phyloP scores from a whole-genome alignment of 2,329 filamentous ascomycete species.

The Setomelanomma holmii region DNA sequence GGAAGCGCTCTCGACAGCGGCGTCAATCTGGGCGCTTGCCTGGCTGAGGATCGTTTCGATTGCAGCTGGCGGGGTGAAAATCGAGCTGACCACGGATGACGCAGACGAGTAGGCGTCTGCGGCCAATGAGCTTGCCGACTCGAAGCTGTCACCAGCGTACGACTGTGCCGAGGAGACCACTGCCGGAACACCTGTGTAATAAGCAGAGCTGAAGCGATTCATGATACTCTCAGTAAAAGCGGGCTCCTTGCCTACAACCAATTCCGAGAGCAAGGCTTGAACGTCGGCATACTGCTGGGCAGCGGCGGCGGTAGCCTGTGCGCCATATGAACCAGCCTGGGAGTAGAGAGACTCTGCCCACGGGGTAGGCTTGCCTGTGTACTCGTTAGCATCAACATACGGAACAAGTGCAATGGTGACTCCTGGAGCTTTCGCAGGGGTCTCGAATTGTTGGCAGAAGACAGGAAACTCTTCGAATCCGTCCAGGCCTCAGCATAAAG shows the following conservation, averaged over 20 bases:
- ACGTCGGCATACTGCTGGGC: constrained; percentile 73
- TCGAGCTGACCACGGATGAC: constrained; percentile 54
- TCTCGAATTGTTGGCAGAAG: no score
- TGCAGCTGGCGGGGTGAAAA: constrained; percentile 65
- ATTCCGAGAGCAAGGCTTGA: constrained; percentile 75
- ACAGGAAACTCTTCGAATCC: no score
- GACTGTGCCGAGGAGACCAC: constrained; percentile 62
- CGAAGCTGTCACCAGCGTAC: constrained; percentile 55
- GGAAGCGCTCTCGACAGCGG: constrained; percentile 66
- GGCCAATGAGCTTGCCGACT: constrained; percentile 60
- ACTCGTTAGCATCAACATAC: not conserved
- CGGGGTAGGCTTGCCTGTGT: constrained; percentile 60
- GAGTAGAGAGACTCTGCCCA: constrained; percentile 56
- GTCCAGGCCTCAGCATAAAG: no score
- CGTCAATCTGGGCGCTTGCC: constrained; percentile 64
- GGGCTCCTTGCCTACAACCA: constrained; percentile 78
- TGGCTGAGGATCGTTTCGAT: constrained; percentile 65
- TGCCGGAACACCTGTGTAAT: constrained; percentile 70
- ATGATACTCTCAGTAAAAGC: constrained; percentile 83
- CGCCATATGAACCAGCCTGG: constrained; percentile 65
- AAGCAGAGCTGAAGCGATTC: constrained; percentile 73
- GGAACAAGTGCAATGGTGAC: not conserved
- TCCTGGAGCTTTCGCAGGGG: no score
- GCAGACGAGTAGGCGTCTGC: constrained; percentile 58
- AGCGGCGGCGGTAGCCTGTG: constrained; percentile 67